Percentiles rank a stretch among this genome's conserved stretches.
These are phyloP conservation scores for Pulveroboletus sp. DNA, from an alignment of 768 basidiomycete species.

Conservation along the genomic window DNA sequence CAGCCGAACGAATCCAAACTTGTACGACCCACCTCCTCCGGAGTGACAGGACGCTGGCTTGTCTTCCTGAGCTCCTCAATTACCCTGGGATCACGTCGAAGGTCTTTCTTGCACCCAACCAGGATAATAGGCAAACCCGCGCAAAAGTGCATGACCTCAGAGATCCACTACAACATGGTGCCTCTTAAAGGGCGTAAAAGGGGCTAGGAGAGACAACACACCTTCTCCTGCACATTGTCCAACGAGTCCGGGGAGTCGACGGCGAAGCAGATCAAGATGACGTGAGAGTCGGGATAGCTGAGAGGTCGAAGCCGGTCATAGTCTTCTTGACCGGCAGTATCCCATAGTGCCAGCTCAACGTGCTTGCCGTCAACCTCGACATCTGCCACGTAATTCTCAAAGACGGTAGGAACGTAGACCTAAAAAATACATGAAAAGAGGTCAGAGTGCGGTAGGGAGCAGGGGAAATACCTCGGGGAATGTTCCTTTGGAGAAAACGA, in stretches of 20 bases:
- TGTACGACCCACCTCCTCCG: constrained; percentile 67
- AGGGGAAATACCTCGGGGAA: constrained; percentile 74
- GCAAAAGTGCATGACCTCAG: constrained; percentile 98
- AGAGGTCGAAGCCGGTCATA: constrained; percentile 98
- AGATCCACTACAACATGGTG: constrained; percentile 74
- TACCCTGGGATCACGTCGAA: constrained; percentile 87
- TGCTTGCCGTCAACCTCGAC: constrained; percentile 98
- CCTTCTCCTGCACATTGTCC: constrained; percentile 99
- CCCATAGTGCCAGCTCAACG: constrained; percentile 98
- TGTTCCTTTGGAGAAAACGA: constrained; percentile 94
- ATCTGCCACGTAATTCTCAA: constrained; percentile 99
- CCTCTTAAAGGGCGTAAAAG: constrained; percentile 6
- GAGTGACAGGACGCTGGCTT: constrained; percentile 89
- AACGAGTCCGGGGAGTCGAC: constrained; percentile 97
- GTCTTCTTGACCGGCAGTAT: constrained; percentile 99
- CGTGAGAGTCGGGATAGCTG: constrained; percentile 98
- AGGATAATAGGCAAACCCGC: constrained; percentile 91
- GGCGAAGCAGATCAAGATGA: constrained; percentile 98
- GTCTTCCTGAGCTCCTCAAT: constrained; percentile 94
- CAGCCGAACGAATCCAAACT: too few species aligned
- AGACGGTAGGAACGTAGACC: constrained; percentile 99
- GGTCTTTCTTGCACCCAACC: constrained; percentile 98
- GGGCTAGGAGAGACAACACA: constrained; percentile 33
- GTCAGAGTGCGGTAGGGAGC: constrained; percentile 1
- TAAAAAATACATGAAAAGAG: constrained; percentile 27